Evolutionary conservation across 495 filamentous ascomycete genomes (phyloP).

Genomic region (Lasiosphaeris hirsuta): DNA sequence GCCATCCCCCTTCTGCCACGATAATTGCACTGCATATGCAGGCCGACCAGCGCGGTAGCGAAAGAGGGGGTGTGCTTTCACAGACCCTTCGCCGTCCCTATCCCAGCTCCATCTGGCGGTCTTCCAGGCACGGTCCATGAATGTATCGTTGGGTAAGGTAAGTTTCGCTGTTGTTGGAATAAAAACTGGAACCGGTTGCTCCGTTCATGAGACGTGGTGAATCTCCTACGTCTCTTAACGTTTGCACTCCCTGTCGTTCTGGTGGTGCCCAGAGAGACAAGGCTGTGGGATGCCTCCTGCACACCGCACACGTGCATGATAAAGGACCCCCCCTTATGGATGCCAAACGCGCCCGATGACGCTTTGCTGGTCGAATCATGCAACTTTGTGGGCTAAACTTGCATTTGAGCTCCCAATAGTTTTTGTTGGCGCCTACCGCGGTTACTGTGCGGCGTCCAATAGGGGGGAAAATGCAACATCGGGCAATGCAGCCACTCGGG

Average conservation of each 20-base stretch:
- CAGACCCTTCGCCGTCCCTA: not conserved
- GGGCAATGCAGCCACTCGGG: not conserved
- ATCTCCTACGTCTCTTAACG: not conserved
- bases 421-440: not conserved
- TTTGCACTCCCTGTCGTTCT: not conserved
- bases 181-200: too few species aligned
- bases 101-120: not conserved
- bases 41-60: not conserved
- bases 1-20: not conserved
- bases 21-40: constrained; percentile 1
- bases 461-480: not conserved
- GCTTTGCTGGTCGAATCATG: too few species aligned
- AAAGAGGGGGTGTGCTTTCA: not conserved
- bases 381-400: too few species aligned
- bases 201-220: too few species aligned
- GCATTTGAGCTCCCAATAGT: not conserved
- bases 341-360: not conserved
- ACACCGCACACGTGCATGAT: not conserved
- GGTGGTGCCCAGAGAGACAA: not conserved
- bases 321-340: not conserved
- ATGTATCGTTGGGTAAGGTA: too few species aligned
- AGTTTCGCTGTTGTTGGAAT: too few species aligned
- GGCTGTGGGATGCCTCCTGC: not conserved
- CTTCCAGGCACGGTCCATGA: constrained; percentile 4
- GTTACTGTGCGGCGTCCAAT: not conserved